These are phyloP conservation scores for Aureobasidium leucospermi DNA, from an alignment of 2,329 filamentous ascomycete species.

Conservation along the genomic window DNA sequence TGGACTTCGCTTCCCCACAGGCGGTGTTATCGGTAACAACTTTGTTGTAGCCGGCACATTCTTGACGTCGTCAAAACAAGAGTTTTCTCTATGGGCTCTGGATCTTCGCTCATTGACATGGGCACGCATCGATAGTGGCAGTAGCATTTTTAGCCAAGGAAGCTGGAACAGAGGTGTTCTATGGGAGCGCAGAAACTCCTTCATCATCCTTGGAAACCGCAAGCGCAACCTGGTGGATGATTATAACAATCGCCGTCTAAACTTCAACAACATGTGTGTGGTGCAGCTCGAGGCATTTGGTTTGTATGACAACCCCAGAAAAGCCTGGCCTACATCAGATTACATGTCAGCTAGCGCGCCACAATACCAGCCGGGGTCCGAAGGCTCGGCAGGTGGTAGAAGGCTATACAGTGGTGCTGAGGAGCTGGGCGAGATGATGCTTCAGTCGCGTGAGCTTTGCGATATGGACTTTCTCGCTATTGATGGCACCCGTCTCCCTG, in stretches of 20 bases:
- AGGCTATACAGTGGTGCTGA: conserved; percentile 70
- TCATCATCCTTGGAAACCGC: conserved; percentile 89
- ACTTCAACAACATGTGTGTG: conserved; percentile 94
- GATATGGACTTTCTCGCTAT: conserved; percentile 97
- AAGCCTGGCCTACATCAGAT: conserved; percentile 66
- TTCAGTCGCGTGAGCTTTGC: conserved; percentile 73
- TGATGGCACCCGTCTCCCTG: conserved; percentile 81
- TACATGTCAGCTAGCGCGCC: conserved; percentile 78
- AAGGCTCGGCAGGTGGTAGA: conserved; percentile 64
- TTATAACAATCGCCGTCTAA: conserved; percentile 95
- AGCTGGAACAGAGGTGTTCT: conserved; percentile 96
- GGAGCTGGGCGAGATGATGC: conserved; percentile 73
- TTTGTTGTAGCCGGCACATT: conserved; percentile 98
- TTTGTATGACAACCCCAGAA: conserved; percentile 89
- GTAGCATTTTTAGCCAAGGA: conserved; percentile 88
- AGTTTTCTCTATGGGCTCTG: conserved; percentile 94
- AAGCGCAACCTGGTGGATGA: conserved; percentile 93
- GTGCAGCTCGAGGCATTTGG: conserved; percentile 96
- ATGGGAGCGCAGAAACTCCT: conserved; percentile 89
- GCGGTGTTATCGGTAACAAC: conserved; percentile 88
- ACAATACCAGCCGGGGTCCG: conserved; percentile 23
- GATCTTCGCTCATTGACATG: conserved; percentile 83
- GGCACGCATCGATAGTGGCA: conserved; percentile 92
- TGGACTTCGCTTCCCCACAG: conserved; percentile 89
- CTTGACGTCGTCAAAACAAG: conserved; percentile 93